Conservation (phyloP, 164 flowering plant genomes). For the Umbellularia californica region DNA sequence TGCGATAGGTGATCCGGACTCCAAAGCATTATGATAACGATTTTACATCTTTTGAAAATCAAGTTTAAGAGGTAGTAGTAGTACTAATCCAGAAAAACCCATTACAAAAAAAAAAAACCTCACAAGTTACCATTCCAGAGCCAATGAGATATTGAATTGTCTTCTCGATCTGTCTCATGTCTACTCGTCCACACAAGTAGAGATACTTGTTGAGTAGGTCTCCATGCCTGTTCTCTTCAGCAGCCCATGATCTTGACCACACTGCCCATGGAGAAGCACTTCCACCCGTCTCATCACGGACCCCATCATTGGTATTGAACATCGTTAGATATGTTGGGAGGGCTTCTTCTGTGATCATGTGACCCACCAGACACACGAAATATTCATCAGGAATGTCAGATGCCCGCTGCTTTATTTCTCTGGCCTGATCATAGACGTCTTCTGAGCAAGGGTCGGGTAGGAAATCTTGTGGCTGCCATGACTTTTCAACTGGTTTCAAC, state of each 20-base stretch:
- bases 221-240: slow-evolving; percentile 12
- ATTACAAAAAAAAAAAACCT: too few relatives aligned
- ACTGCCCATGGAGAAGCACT: slow-evolving; percentile 49
- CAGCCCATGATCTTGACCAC: slow-evolving; percentile 57
- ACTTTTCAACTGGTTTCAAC: slow-evolving; percentile 47
- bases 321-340: slow-evolving; percentile 58
- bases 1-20: too few relatives aligned
- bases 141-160: slow-evolving; percentile 8
- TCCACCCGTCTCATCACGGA: slow-evolving; percentile 50
- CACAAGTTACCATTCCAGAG: slow-evolving; percentile 38
- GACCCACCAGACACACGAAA: slow-evolving; percentile 15
- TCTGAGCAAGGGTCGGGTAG: slow-evolving; percentile 35
- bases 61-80: too few relatives aligned
- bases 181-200: slow-evolving; percentile 50
- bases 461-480: slow-evolving; percentile 55
- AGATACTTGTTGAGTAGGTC: slow-evolving; percentile 21
- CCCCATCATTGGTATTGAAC: slow-evolving; percentile 46
- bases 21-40: too few relatives aligned
- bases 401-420: slow-evolving; percentile 17
- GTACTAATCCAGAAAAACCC: too few relatives aligned
- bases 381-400: slow-evolving; percentile 12
- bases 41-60: too few relatives aligned
- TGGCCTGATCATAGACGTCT: slow-evolving; percentile 38
- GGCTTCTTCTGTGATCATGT: slow-evolving; percentile 46
- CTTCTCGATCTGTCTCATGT: slow-evolving; percentile 49